A percentile compares a stretch with the other conserved stretches of the same genome.
phyloP scores from a whole-genome alignment of 1,139 yeast species.

The Nadsonia commutata region DNA sequence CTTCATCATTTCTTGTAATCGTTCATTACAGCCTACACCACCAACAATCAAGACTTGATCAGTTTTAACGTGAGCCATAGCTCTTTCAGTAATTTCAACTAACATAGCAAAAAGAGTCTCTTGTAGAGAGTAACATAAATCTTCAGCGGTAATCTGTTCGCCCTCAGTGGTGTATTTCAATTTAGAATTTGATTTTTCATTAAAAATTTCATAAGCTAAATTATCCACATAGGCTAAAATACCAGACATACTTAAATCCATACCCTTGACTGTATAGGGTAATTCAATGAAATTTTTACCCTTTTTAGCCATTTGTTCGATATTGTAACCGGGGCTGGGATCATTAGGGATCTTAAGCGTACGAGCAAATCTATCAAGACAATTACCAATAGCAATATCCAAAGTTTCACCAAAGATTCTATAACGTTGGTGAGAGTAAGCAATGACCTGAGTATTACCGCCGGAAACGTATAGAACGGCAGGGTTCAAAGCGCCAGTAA shows the following conservation, averaged over 20 bases:
- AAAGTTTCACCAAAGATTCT: conserved; percentile 94
- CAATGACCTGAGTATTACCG: conserved; percentile 96
- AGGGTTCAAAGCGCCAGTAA: conserved; percentile 89
- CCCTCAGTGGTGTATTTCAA: conserved; percentile 31
- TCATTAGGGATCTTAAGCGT: conserved; percentile 76
- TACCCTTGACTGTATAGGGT: conserved; percentile 95
- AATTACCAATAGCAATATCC: conserved; percentile 94
- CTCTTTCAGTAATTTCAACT: conserved; percentile 94
- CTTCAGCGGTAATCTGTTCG: conserved; percentile 57
- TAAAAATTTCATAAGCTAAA: conserved; percentile 56
- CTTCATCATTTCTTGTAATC: conserved; percentile 93
- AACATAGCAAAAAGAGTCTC: conserved; percentile 91
- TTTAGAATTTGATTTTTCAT: conserved; percentile 34
- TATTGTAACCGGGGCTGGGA: conserved; percentile 96
- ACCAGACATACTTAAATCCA: conserved; percentile 97
- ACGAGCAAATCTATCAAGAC: conserved; percentile 90
- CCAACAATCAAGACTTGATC: conserved; percentile 89
- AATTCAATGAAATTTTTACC: conserved; percentile 56
- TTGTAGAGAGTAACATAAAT: conserved; percentile 82
- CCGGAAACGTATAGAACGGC: conserved; percentile 95
- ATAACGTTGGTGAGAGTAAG: conserved; percentile 83
- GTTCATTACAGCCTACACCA: conserved; percentile 89
- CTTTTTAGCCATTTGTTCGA: conserved; percentile 80
- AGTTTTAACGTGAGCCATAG: conserved; percentile 93
- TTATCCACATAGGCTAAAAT: conserved; percentile 73